Percentiles rank a stretch among this genome's conserved stretches.
Evolutionary conservation across 495 filamentous ascomycete genomes (phyloP).

Genomic region (Xylaria scruposa): DNA sequence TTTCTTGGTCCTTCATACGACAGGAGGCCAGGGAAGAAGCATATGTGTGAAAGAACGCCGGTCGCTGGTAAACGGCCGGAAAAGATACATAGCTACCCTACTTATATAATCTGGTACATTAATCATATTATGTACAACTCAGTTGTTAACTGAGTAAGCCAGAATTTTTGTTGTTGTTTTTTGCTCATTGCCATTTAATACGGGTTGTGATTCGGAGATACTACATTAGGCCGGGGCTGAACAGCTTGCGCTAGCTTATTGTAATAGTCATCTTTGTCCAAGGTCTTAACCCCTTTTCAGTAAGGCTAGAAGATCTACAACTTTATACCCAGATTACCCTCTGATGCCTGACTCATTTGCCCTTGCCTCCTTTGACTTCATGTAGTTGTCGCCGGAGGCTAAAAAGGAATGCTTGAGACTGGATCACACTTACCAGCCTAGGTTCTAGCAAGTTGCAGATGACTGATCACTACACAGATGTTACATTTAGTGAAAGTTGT

Average conservation of each 20-base stretch:
- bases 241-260: neutral
- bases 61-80: neutral
- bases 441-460: neutral
- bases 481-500: neutral
- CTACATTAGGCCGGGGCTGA: neutral
- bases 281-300: neutral
- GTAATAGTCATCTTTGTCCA: neutral
- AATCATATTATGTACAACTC: conserved; percentile 19
- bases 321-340: neutral
- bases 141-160: neutral
- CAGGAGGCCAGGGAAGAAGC: conserved; percentile 21
- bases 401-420: neutral
- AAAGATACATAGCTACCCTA: conserved; percentile 18
- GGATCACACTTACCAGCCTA: neutral
- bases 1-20: conserved; percentile 18
- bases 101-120: conserved; percentile 19
- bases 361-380: neutral
- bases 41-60: conserved; percentile 21
- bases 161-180: neutral
- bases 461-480: neutral
- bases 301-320: neutral
- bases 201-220: neutral
- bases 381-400: neutral
- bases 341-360: neutral
- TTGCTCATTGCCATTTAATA: neutral